A percentile compares a stretch with the other conserved stretches of the same genome.
Evolutionary conservation across 441 rosid species (phyloP).

Genomic region (Gossypium gossypioides): DNA sequence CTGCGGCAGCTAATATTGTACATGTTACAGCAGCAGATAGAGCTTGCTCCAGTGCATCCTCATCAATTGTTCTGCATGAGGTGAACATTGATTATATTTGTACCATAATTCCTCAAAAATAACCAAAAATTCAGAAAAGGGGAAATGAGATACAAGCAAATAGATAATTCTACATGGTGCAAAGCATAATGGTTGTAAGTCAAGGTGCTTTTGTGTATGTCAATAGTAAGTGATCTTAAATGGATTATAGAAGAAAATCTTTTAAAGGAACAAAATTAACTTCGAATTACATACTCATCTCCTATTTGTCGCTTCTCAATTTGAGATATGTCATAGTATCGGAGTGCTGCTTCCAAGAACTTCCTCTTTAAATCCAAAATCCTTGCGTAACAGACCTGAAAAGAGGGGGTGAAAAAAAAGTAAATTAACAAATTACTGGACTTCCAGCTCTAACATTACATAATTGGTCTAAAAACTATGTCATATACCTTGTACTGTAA

Average conservation of each 20-base stretch:
- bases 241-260: not conserved
- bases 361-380: constrained; percentile 95
- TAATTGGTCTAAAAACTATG: not conserved
- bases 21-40: constrained; percentile 93
- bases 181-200: not conserved
- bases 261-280: constrained; percentile 4
- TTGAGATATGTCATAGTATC: constrained; percentile 89
- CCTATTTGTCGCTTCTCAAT: constrained; percentile 91
- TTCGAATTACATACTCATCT: constrained; percentile 61
- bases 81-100: not conserved
- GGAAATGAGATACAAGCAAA: not conserved
- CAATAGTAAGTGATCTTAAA: not conserved
- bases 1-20: constrained; percentile 94
- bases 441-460: not conserved
- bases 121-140: not conserved
- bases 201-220: not conserved
- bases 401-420: constrained; percentile 3
- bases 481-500: constrained; percentile 75
- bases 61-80: constrained; percentile 67
- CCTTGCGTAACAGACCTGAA: constrained; percentile 91
- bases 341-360: constrained; percentile 93
- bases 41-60: constrained; percentile 89
- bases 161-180: not conserved
- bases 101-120: not conserved
- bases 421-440: constrained; percentile 4